A percentile compares a stretch with the other conserved stretches of the same genome.
phyloP scores from a whole-genome alignment of 768 basidiomycete genomes.

The Tubosaeta sp. region DNA sequence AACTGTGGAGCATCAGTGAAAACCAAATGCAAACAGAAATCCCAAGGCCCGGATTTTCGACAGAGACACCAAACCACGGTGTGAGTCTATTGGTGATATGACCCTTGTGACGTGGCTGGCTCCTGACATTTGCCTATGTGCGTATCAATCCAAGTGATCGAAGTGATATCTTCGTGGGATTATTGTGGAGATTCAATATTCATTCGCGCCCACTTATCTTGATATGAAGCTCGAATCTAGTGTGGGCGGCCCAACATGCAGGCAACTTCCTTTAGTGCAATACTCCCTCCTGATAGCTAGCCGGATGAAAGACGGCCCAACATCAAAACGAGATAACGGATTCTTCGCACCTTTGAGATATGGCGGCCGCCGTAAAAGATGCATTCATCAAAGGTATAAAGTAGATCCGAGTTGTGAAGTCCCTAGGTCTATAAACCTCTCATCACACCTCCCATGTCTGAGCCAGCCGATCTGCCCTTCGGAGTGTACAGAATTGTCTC shows the following conservation, averaged over 20 bases:
- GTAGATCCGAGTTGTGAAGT: background rate
- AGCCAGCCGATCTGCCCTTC: background rate
- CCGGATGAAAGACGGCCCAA: background rate
- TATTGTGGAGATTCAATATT: background rate
- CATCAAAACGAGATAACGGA: background rate
- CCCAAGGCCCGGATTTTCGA: no score
- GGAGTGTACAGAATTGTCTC: background rate
- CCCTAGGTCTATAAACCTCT: background rate
- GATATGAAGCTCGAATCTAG: background rate
- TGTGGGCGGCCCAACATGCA: background rate
- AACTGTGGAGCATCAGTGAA: background rate
- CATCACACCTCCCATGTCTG: background rate
- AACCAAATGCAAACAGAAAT: background rate
- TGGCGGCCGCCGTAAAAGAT: background rate
- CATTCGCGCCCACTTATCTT: background rate
- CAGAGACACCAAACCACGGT: background rate
- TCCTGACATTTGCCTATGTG: background rate
- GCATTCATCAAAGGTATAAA: background rate
- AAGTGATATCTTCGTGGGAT: background rate
- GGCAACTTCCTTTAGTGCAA: background rate
- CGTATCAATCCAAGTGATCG: background rate
- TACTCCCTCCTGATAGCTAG: background rate
- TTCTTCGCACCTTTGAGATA: background rate
- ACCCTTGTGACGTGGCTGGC: background rate
- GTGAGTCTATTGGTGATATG: background rate